These are phyloP conservation scores for Trematosphaeria pertusa DNA, from an alignment of 2,329 filamentous ascomycete genomes.

Conservation along the genomic window DNA sequence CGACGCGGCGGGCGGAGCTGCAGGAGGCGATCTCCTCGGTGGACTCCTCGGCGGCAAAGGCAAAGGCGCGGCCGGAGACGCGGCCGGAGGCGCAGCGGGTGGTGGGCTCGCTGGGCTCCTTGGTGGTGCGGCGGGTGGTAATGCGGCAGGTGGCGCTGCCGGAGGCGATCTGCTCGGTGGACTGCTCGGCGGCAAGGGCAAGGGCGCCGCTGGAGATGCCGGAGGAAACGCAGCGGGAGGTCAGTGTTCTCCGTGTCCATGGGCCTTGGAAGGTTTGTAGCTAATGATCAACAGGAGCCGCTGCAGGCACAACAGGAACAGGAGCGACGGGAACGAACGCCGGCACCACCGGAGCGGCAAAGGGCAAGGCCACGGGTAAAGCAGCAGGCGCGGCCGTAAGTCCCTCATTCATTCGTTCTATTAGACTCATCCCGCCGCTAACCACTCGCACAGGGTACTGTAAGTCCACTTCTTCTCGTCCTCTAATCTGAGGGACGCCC, in stretches of 20 bases:
- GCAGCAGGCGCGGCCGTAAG: too few relatives aligned
- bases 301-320: conserved; percentile 15
- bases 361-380: conserved; percentile 13
- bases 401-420: too few relatives aligned
- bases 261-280: too few relatives aligned
- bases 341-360: conserved; percentile 8
- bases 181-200: conserved; percentile 11
- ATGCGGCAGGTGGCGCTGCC: conserved; percentile 8
- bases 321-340: conserved; percentile 1
- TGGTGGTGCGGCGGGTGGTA: conserved; percentile 4
- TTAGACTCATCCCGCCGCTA: too few relatives aligned
- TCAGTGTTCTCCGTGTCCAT: too few relatives aligned
- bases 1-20: conserved; percentile 17
- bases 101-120: not conserved
- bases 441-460: too few relatives aligned
- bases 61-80: not conserved
- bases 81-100: not conserved
- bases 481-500: not conserved
- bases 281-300: conserved; percentile 1
- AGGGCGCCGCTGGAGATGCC: conserved; percentile 11
- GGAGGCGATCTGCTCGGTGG: conserved; percentile 15
- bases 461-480: not conserved
- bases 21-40: conserved; percentile 15
- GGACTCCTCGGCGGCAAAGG: conserved; percentile 1
- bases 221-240: too few relatives aligned